These are phyloP conservation scores for Penicillium parvum DNA, from an alignment of 495 filamentous ascomycete genomes.

Conservation along the genomic window DNA sequence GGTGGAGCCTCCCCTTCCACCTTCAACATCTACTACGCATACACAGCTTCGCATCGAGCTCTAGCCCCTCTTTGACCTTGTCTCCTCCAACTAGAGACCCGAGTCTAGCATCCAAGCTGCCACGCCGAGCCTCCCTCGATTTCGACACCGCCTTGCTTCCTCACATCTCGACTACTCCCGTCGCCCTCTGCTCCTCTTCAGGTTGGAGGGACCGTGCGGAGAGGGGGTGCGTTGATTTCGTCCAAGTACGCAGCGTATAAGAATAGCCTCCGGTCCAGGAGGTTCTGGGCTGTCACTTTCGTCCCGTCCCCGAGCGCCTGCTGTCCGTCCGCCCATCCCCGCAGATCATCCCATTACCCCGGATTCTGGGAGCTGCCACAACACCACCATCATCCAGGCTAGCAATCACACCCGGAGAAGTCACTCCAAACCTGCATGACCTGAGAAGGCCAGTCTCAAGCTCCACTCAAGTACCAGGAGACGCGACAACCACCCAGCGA, in stretches of 20 bases:
- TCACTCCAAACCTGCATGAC: no score
- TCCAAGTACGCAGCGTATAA: no score
- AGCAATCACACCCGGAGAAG: no score
- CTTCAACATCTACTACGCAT: no score
- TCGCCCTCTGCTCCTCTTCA: not conserved
- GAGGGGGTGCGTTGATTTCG: conserved; percentile 1
- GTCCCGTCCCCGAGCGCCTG: not conserved
- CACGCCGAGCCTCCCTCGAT: not conserved
- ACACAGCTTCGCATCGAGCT: not conserved
- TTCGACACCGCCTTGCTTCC: conserved; percentile 5
- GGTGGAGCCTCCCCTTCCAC: not conserved
- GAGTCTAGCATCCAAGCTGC: not conserved
- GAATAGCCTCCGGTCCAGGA: no score
- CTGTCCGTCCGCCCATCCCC: not conserved
- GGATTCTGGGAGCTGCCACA: conserved; percentile 1
- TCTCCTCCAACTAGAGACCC: not conserved
- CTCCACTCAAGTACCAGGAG: not conserved
- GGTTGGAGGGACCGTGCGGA: conserved; percentile 9
- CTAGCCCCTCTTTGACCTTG: no score
- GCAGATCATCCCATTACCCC: conserved; percentile 1
- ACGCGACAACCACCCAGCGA: no score
- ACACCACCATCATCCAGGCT: no score
- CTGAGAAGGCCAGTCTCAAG: not conserved
- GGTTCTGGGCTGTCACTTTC: no score
- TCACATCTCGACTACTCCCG: not conserved